Evolutionary conservation across 225 moss, liverwort and hornwort species (phyloP).

Genomic region (Pleurozium schreberi): DNA sequence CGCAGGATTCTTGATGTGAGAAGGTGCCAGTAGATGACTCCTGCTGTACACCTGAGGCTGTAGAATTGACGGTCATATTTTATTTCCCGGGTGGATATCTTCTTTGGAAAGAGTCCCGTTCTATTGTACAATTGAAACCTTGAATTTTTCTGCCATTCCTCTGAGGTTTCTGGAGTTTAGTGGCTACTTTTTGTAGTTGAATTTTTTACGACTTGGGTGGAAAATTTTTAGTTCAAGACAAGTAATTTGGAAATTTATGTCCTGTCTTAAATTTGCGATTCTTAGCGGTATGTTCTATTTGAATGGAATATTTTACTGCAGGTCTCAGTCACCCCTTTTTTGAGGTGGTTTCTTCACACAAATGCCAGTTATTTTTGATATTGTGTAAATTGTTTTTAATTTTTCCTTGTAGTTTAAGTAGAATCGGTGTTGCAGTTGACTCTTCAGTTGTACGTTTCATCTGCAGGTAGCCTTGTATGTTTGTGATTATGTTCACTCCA

Average conservation of each 20-base stretch:
- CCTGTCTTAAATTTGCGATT: too few species aligned
- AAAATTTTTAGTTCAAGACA: too few species aligned
- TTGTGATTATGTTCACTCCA: neutral
- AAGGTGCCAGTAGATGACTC: neutral
- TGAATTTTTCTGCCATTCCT: neutral
- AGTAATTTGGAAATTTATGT: neutral
- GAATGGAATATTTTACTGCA: neutral
- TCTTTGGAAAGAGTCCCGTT: slow-evolving; percentile 1
- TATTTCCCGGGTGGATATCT: neutral
- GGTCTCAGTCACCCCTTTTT: too few species aligned
- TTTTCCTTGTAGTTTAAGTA: neutral
- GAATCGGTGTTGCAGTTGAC: neutral
- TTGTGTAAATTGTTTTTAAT: neutral
- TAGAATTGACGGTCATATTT: neutral
- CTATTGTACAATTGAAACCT: neutral
- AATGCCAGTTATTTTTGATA: neutral
- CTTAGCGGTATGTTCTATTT: neutral
- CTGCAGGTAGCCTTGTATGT: neutral
- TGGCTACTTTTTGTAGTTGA: neutral
- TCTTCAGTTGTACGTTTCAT: neutral
- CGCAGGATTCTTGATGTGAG: neutral
- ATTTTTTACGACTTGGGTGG: too few species aligned
- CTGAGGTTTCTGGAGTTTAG: neutral
- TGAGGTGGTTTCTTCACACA: neutral
- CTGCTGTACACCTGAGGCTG: neutral